Evolutionary conservation across 176 grass and related monocot species (phyloP), one percentile per base, ranked within the genome.

Genomic region (Eremochloa ophiuroides): DNA sequence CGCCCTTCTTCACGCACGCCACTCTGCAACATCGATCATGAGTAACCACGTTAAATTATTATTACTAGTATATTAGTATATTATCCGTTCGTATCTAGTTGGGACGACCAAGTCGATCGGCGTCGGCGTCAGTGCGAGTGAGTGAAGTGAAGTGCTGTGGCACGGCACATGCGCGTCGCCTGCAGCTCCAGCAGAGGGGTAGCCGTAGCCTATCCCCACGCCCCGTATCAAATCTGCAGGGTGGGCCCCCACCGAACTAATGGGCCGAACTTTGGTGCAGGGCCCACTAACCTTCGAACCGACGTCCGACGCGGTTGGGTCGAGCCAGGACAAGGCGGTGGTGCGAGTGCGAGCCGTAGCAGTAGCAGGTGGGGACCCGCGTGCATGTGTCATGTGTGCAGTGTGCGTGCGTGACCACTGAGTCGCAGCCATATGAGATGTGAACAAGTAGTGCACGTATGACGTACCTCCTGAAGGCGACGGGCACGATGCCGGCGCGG

Each of bases 401-500:
- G 37, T 38, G 6, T 7, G 37, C 6, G 16, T 14, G 14, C 27
- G 31, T 75, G 40, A 34, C 12, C 67, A 70, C 25, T 1, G 73
- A 16, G 10, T 7, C 53, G 67, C n/a, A n/a, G n/a, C n/a, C n/a
- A n/a, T n/a, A n/a, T n/a, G n/a, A n/a, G n/a, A n/a, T n/a, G n/a
- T n/a, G n/a, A n/a, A n/a, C n/a, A n/a, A n/a, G n/a, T n/a, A n/a
- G n/a, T n/a, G n/a, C n/a, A n/a, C n/a, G n/a, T n/a, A n/a, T n/a
- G 33, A 6, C 62, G n/a, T 72, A 91, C 90, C 90, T 88, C 9
- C 90, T 69, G 86, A 65, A 92, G 0, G 82, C 26, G 78, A 93
- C 91, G 74, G 91, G 91, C 22, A 93, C 91, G 63, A 93, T 93
- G 53, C 91, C 91, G 29, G 87, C 87, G 42, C 91, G 87, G 85